phyloP scores from a whole-genome alignment of 805 yeast species.

The Schizosaccharomyces octosporus region DNA sequence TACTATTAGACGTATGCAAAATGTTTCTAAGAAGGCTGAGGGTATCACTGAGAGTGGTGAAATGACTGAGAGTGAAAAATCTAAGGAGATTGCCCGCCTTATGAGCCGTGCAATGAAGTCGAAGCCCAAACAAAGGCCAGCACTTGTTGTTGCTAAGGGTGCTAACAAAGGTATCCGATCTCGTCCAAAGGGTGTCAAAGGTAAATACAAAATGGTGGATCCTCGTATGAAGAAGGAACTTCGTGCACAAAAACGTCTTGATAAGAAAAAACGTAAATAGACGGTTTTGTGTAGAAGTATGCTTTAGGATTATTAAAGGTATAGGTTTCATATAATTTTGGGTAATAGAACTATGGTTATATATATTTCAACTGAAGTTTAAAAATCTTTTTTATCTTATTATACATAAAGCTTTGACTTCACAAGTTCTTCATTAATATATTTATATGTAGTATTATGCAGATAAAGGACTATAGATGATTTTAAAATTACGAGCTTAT shows the following conservation, averaged over 20 bases:
- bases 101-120: conserved; percentile 57
- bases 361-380: too few relatives aligned
- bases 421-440: too few relatives aligned
- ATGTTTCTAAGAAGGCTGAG: conserved; percentile 79
- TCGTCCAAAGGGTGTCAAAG: conserved; percentile 89
- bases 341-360: too few relatives aligned
- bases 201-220: conserved; percentile 97
- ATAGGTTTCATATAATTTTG: too few relatives aligned
- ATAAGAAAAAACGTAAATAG: conserved; percentile 21
- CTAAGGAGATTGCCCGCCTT: conserved; percentile 70
- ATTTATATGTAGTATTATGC: too few relatives aligned
- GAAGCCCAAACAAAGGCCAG: conserved; percentile 51
- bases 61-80: conserved; percentile 79
- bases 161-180: conserved; percentile 67
- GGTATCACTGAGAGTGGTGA: conserved; percentile 65
- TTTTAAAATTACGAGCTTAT: too few relatives aligned
- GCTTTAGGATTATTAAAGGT: too few relatives aligned
- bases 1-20: conserved; percentile 65
- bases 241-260: conserved; percentile 72
- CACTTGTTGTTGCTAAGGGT: conserved; percentile 74
- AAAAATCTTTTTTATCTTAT: too few relatives aligned
- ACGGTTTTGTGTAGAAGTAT: neutral
- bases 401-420: too few relatives aligned
- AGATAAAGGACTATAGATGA: too few relatives aligned
- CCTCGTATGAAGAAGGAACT: conserved; percentile 94